These are phyloP conservation scores for Spizellomyces sp. DNA, from an alignment of 192 early-diverging fungal species.

Conservation along the genomic window DNA sequence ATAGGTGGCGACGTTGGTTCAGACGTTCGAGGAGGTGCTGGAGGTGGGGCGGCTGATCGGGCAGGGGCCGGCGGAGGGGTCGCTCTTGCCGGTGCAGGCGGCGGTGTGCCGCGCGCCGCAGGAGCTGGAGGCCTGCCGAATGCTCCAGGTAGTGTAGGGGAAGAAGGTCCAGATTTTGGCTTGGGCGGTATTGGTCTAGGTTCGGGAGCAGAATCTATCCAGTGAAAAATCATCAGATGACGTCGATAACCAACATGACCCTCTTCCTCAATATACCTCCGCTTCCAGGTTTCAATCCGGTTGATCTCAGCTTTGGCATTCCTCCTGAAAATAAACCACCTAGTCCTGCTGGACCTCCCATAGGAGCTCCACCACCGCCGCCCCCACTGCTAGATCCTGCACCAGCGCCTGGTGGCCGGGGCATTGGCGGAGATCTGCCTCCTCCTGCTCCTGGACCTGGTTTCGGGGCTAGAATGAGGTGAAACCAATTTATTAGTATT, in stretches of 20 bases:
- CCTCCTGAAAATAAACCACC: conserved; percentile 62
- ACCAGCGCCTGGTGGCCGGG: conserved; percentile 26
- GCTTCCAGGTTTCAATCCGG: conserved; percentile 21
- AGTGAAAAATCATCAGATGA: too few species aligned
- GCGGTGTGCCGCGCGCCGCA: conserved; percentile 11
- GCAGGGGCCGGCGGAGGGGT: conserved; percentile 22
- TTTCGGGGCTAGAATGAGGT: background rate
- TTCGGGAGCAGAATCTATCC: background rate
- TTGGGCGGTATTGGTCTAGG: conserved; percentile 16
- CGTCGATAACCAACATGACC: too few species aligned
- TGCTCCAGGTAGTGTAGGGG: conserved; percentile 12
- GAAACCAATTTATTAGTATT: background rate
- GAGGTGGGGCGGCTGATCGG: conserved; percentile 12
- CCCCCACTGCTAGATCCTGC: conserved; percentile 29
- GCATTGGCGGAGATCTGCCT: conserved; percentile 29
- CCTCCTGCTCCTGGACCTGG: conserved; percentile 1
- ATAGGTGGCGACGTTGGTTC: conserved; percentile 11
- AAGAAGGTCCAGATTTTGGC: conserved; percentile 20
- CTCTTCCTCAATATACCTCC: background rate
- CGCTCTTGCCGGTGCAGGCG: conserved; percentile 17
- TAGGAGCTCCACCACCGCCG: conserved; percentile 18
- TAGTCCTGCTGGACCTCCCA: conserved; percentile 42
- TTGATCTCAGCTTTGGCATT: conserved; percentile 57
- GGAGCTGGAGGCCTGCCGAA: conserved; percentile 1
- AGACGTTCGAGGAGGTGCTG: conserved; percentile 19